Conservation (phyloP, 192 early-diverging fungal genomes). For the Gamsiella multidivaricata region DNA sequence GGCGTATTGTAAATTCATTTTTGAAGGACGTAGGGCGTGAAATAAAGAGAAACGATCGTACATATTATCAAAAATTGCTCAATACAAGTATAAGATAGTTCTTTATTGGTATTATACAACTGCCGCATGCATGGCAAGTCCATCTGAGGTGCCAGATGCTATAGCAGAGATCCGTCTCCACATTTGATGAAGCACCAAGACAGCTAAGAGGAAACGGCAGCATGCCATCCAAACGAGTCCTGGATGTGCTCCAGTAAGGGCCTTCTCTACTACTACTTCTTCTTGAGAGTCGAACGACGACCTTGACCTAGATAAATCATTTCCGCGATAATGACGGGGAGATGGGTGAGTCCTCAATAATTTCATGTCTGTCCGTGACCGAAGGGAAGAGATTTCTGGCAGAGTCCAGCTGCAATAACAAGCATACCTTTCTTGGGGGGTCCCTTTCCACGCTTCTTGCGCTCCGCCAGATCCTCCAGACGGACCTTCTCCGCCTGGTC, state of each 20-base stretch:
- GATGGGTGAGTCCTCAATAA: conserved; percentile 4
- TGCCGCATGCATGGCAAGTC: too few relatives aligned
- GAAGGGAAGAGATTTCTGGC: background rate
- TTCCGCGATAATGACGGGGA: too few relatives aligned
- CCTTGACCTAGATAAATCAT: conserved; percentile 60
- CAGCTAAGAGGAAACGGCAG: background rate
- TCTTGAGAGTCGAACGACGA: conserved; percentile 65
- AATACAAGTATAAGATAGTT: too few relatives aligned
- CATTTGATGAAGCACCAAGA: too few relatives aligned
- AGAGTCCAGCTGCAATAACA: too few relatives aligned
- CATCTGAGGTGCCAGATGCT: too few relatives aligned
- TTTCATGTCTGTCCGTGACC: background rate
- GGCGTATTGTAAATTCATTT: too few relatives aligned
- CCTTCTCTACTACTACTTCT: conserved; percentile 52
- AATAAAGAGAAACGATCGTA: too few relatives aligned
- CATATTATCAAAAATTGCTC: too few relatives aligned
- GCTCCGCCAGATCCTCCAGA: conserved; percentile 72
- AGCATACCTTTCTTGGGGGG: conserved; percentile 77
- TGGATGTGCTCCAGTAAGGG: background rate
- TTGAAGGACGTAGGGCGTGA: too few relatives aligned
- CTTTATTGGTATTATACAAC: too few relatives aligned
- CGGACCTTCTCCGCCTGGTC: conserved; percentile 74
- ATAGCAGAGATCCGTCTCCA: too few relatives aligned
- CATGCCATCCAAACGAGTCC: background rate
- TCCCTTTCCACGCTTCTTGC: conserved; percentile 80